Base-by-base conservation (phyloP, 2,329 filamentous ascomycete genomes). In the Simplicillium aogashimaense region DNA sequence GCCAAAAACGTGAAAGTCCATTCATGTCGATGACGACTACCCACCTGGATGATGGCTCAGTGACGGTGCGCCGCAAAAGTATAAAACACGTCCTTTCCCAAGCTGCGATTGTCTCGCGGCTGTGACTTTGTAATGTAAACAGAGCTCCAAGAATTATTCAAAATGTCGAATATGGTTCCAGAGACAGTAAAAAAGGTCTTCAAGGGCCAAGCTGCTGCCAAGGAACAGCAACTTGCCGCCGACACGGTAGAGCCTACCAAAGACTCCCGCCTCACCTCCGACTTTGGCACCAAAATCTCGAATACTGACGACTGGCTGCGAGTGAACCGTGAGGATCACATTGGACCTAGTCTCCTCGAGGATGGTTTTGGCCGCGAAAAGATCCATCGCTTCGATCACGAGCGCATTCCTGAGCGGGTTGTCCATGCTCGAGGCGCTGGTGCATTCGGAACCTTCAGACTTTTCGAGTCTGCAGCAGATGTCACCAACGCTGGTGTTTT, bases 231-330 rank as follows among this genome's bases (percentile, higher is more conserved):
- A 51, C 65, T 89, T 36, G 57, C 67, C 18, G 60, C 62, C 32
- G 65, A 79, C 45, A 82, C 65, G 3, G 72, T 76, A 40, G 70
- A 86, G 53, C 68, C 76, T 2, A 63, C 72, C 35, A 60, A 72
- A 37, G 69, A 76, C 30, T 66, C 71, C 28, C 69, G 74, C 31
- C 76, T 88, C 48, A 90, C 86, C 0, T 82, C 81, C 37, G 86
- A 94, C 53, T 86, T 73, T 61, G 87, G 87, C 16, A 77, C 82
- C 20, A 86, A 81, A 59, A 73, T 87, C 52, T 64, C 67, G 33
- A 82, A 82, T 51, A 81, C 81, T 1, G 87, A 94, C 53, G 73
- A 88, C 55, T 92, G 85, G 86, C 66, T 94, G 40, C 77, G 74
- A 39, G 70, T 81, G 5, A 72, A 66, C 18, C 78, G 64, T 29